Percentiles rank a stretch among this genome's conserved stretches.
Evolutionary conservation across 2,329 filamentous ascomycete genomes (phyloP).

Genomic region (Fusarium verrucosum): DNA sequence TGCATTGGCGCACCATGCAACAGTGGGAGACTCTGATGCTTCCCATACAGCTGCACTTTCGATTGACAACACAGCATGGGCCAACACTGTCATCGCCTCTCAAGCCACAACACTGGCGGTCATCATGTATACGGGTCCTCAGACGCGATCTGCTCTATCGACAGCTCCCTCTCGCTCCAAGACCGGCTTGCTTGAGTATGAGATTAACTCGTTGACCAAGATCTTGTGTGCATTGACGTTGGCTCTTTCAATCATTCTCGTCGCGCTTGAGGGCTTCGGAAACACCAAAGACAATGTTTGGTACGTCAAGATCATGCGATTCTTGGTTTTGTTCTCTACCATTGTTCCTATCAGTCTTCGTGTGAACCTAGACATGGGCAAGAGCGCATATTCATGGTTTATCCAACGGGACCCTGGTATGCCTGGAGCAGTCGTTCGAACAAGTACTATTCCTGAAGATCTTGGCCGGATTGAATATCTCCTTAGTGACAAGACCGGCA

Average conservation of each 20-base stretch:
- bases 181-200: conserved; percentile 89
- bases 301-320: conserved; percentile 99
- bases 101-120: conserved; percentile 88
- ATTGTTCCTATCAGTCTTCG: conserved; percentile 97
- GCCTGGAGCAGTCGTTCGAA: conserved; percentile 89
- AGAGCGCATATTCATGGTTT: conserved; percentile 94
- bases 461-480: conserved; percentile 95
- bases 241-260: conserved; percentile 84
- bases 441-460: conserved; percentile 97
- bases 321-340: conserved; percentile 97
- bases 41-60: conserved; percentile 75
- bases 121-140: conserved; percentile 92
- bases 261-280: conserved; percentile 85
- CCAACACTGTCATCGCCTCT: conserved; percentile 95
- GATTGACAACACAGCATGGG: conserved; percentile 99
- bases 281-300: conserved; percentile 73
- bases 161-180: conserved; percentile 93
- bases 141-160: conserved; percentile 92
- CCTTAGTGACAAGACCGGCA: conserved; percentile 97
- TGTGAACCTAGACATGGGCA: conserved; percentile 96
- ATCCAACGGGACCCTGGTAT: conserved; percentile 93
- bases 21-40: conserved; percentile 48
- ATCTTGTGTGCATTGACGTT: conserved; percentile 92
- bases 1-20: conserved; percentile 56
- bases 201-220: conserved; percentile 97